Evolutionary conservation across 495 filamentous ascomycete species (phyloP).

Genomic region (Daldinia vernicosa): DNA sequence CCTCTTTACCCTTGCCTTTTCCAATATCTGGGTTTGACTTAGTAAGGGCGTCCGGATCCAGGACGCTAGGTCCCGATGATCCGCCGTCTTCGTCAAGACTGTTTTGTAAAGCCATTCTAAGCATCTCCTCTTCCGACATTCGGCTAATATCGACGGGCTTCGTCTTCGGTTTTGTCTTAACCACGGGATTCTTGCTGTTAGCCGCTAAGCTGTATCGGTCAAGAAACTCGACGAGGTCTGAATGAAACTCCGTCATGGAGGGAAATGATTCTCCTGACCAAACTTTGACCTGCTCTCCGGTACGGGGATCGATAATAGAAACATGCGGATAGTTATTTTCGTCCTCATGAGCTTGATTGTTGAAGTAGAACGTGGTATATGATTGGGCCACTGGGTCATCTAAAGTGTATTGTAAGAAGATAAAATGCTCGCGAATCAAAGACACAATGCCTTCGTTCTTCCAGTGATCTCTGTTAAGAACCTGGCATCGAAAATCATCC

Average conservation of each 20-base stretch:
- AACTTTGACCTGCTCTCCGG: constrained; percentile 95
- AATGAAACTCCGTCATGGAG: constrained; percentile 80
- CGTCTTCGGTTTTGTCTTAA: constrained; percentile 77
- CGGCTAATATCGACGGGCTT: constrained; percentile 77
- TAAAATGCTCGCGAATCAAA: constrained; percentile 87
- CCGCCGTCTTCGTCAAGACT: constrained; percentile 66
- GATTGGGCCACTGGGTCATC: constrained; percentile 75
- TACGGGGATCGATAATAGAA: constrained; percentile 92
- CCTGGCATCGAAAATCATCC: constrained; percentile 89
- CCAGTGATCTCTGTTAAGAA: constrained; percentile 94
- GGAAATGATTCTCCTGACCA: constrained; percentile 88
- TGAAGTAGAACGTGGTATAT: constrained; percentile 92
- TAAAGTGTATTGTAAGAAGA: constrained; percentile 93
- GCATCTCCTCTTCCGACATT: constrained; percentile 97
- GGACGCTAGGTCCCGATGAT: constrained; percentile 48
- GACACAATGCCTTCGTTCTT: constrained; percentile 80
- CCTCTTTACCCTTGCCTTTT: constrained; percentile 72
- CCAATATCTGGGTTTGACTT: constrained; percentile 62
- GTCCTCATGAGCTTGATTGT: constrained; percentile 72
- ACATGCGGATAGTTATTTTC: constrained; percentile 87
- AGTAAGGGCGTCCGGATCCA: constrained; percentile 88
- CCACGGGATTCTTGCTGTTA: constrained; percentile 90
- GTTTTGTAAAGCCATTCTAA: constrained; percentile 90
- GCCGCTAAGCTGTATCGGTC: constrained; percentile 90
- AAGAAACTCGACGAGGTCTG: constrained; percentile 92